Conservation (phyloP, 2,329 filamentous ascomycete species). For the Setomelanomma holmii region DNA sequence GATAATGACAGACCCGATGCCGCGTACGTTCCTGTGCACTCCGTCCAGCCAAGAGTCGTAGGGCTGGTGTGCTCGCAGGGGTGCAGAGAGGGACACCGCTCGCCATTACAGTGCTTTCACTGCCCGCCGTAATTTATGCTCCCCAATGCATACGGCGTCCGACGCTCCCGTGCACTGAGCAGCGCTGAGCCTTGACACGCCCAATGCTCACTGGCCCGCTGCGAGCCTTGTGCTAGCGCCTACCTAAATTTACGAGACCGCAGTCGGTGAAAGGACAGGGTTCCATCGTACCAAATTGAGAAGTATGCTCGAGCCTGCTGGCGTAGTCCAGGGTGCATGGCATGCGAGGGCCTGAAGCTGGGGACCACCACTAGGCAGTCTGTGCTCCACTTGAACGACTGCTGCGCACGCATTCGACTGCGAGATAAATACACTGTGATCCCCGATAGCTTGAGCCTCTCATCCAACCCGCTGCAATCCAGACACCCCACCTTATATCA, state of each 20-base stretch:
- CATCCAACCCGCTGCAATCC: slow-evolving; percentile 23
- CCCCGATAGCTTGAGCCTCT: slow-evolving; percentile 34
- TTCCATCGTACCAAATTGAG: slow-evolving; percentile 34
- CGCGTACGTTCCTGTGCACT: slow-evolving; percentile 2
- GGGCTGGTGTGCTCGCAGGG: slow-evolving; percentile 29
- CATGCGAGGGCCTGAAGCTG: slow-evolving; percentile 39
- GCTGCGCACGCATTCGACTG: slow-evolving; percentile 31
- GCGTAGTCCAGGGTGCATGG: slow-evolving; percentile 30
- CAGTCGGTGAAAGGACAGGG: slow-evolving; percentile 40
- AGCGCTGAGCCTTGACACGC: slow-evolving; percentile 27
- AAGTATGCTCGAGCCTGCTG: slow-evolving; percentile 28
- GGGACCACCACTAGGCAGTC: slow-evolving; percentile 37
- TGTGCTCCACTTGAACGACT: slow-evolving; percentile 37
- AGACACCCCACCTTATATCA: slow-evolving; percentile 22
- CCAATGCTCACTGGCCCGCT: slow-evolving; percentile 36
- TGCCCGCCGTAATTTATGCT: slow-evolving; percentile 16
- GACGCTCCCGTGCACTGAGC: slow-evolving; percentile 30
- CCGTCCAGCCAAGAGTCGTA: slow-evolving; percentile 29
- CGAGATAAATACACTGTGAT: slow-evolving; percentile 41
- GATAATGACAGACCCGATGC: slow-evolving; percentile 26
- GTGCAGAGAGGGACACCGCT: slow-evolving; percentile 30
- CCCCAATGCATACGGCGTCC: slow-evolving; percentile 27
- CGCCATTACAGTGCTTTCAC: slow-evolving; percentile 28
- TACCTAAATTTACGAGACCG: slow-evolving; percentile 40
- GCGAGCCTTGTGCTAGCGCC: slow-evolving; percentile 34